Base-by-base conservation (phyloP, 2,329 filamentous ascomycete species). In the Escovopsis weberi region DNA sequence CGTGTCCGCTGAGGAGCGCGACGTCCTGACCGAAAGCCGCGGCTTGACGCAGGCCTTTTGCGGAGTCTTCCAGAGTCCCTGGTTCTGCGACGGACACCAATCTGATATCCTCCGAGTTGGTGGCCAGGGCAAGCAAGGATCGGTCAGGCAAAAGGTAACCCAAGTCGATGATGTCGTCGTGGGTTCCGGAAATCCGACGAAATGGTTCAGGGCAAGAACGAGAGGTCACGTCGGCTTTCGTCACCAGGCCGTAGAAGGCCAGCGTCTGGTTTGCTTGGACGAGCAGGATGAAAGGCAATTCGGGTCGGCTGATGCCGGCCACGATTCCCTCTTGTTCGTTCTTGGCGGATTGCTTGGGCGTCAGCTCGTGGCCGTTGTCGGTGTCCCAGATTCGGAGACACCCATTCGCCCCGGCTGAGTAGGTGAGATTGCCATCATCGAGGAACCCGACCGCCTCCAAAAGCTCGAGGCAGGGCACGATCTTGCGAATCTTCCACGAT, bases 161-260 rank as follows among this genome's bases (percentile, higher is more conserved):
- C 32, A 98, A 67, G 57, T 98, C 93, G 51, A 98, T 95, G 41
- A 98, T 87, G 59, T 98, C 91, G 58, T 98, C 93, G 59, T 96
- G 87, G 6, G 91, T 95, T 42, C 91, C 93, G 4, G 89, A 94
- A 51, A 98, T 93, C 37, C 86, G 77, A 51, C 84, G 78, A 37
- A 84, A 72, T 1, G 64, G 83, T 56, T 62, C 66, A 53, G 57
- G 69, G 49, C 54, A 55, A 45, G 62, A 55, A 46, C 63, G 55
- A 37, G 59, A 51, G 35, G 52, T 47, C 33, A 60, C 41, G 33
- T 63, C 49, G 10, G 58, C 55, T 45, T 64, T 62, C 43, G 51
- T 74, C 39, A 55, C 72, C 40, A 56, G 59, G 46, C 55, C 71
- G 59, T 89, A 86, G 30, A 95, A 66, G 39, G 83, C 74, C 43